Conservation (phyloP, 2,329 filamentous ascomycete species). For the Fusarium coffeatum region DNA sequence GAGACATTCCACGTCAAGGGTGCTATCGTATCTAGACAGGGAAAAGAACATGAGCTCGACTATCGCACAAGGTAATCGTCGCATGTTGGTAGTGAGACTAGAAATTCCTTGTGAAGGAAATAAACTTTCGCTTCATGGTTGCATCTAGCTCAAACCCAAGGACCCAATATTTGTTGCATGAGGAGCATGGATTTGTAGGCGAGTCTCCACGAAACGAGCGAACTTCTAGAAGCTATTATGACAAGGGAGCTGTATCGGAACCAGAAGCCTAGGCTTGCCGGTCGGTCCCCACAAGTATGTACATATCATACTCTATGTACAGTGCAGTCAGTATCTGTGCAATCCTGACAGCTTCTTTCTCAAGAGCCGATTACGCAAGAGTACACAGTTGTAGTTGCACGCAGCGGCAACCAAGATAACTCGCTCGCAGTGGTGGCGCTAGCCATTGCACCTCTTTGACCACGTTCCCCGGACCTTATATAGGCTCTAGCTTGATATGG, state of each 20-base stretch:
- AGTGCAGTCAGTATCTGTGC: not conserved
- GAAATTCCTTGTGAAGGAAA: not conserved
- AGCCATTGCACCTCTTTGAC: not conserved
- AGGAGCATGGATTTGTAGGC: not conserved
- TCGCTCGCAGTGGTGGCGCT: not conserved
- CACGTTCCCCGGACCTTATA: not conserved
- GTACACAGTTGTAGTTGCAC: constrained; percentile 16
- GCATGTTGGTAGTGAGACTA: not conserved
- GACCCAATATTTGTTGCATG: constrained; percentile 7
- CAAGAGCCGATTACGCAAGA: not conserved
- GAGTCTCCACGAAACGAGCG: constrained; percentile 9
- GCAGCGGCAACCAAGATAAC: not conserved
- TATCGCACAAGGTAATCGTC: constrained; percentile 1
- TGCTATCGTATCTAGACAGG: not conserved
- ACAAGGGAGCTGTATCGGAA: constrained; percentile 11
- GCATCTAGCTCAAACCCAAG: constrained; percentile 2
- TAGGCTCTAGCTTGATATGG: not conserved
- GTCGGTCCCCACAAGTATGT: constrained; percentile 16
- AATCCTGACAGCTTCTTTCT: constrained; percentile 15
- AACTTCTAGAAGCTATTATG: constrained; percentile 39
- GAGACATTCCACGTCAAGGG: constrained; percentile 11
- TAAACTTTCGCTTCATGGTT: not conserved
- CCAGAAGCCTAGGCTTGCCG: constrained; percentile 3
- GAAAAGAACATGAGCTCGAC: constrained; percentile 7
- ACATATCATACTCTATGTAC: not conserved